Conservation (phyloP, 208 protist species). For the Trypanosoma rangeli region DNA sequence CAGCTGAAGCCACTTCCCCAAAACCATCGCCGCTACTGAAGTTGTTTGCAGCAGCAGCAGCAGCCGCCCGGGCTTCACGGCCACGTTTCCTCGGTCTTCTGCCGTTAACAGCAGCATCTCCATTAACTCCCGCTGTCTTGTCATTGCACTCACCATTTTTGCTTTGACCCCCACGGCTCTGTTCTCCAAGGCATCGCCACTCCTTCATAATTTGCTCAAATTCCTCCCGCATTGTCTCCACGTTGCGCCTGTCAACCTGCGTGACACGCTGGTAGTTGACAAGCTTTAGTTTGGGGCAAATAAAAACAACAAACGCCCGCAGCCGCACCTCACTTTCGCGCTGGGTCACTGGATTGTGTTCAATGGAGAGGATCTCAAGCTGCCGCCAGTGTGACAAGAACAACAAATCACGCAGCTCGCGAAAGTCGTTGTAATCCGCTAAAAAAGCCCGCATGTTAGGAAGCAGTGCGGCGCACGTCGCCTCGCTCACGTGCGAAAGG, state of each 20-base stretch:
- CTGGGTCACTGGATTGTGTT: conserved; percentile 66
- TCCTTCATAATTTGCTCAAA: conserved; percentile 23
- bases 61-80: conserved; percentile 53
- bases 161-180: neutral
- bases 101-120: neutral
- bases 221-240: conserved; percentile 24
- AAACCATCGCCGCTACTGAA: neutral
- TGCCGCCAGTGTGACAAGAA: conserved; percentile 76
- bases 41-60: conserved; percentile 12
- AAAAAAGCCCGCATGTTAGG: conserved; percentile 75
- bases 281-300: conserved; percentile 80
- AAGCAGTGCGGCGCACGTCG: conserved; percentile 65
- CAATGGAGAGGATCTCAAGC: conserved; percentile 70
- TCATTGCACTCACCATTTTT: neutral
- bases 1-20: neutral
- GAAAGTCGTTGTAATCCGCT: conserved; percentile 74
- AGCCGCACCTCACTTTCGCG: conserved; percentile 52
- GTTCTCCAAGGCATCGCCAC: conserved; percentile 12
- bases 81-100: conserved; percentile 80
- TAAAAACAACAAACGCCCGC: conserved; percentile 75
- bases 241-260: conserved; percentile 36
- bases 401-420: conserved; percentile 46
- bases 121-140: neutral
- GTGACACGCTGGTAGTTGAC: conserved; percentile 89
- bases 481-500: conserved; percentile 73